Conservation (phyloP, 805 yeast species). For the Nakazawaea laoshanensis region DNA sequence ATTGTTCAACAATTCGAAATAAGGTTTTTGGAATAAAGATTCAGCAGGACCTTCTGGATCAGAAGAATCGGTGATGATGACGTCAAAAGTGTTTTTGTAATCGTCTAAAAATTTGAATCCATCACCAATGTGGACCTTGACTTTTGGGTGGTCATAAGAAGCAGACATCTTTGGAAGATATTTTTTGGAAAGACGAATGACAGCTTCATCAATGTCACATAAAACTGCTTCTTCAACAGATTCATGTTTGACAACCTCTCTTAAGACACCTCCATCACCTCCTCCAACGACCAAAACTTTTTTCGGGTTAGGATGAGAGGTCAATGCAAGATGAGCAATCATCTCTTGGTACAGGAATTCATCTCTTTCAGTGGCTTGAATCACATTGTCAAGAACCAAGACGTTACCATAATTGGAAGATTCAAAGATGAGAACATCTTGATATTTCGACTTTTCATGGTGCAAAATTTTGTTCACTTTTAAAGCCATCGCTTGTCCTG, state of each 20-base stretch:
- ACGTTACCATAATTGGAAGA: slow-evolving; percentile 94
- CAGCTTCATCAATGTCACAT: slow-evolving; percentile 94
- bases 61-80: slow-evolving; percentile 90
- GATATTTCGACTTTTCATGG: slow-evolving; percentile 81
- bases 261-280: slow-evolving; percentile 97
- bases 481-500: slow-evolving; percentile 95
- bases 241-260: slow-evolving; percentile 89
- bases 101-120: slow-evolving; percentile 93
- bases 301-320: slow-evolving; percentile 92
- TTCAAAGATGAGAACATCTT: slow-evolving; percentile 89
- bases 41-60: slow-evolving; percentile 94
- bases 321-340: slow-evolving; percentile 90
- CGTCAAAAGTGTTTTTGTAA: slow-evolving; percentile 82
- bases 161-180: slow-evolving; percentile 84
- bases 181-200: slow-evolving; percentile 76
- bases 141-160: slow-evolving; percentile 83
- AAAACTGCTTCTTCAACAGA: slow-evolving; percentile 81
- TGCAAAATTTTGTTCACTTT: slow-evolving; percentile 81
- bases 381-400: slow-evolving; percentile 87
- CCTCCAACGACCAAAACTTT: slow-evolving; percentile 94
- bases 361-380: slow-evolving; percentile 95
- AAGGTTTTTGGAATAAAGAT: slow-evolving; percentile 70
- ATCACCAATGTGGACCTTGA: slow-evolving; percentile 85
- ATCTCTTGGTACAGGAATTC: slow-evolving; percentile 97
- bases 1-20: slow-evolving; percentile 57